phyloP scores from a whole-genome alignment of 768 basidiomycete species.

The Leccinellum luteum region DNA sequence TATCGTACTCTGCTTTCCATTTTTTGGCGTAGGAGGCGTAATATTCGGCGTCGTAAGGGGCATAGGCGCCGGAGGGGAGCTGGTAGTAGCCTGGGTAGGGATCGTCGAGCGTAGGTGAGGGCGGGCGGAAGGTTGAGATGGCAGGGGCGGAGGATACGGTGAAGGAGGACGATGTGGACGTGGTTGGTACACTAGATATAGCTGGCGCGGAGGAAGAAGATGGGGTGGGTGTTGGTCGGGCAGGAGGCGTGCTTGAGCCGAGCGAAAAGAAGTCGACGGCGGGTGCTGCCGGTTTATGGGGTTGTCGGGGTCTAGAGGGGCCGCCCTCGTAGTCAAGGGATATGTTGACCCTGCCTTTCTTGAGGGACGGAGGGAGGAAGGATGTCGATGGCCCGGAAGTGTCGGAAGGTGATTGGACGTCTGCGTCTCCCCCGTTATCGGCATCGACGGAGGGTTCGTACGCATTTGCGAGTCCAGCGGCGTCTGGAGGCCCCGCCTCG shows the following conservation, averaged over 20 bases:
- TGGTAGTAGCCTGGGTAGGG: constrained; percentile 87
- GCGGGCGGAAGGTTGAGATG: constrained; percentile 65
- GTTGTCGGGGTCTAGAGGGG: constrained; percentile 6
- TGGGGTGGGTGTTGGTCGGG: constrained; percentile 3
- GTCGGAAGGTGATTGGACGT: neutral
- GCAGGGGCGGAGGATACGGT: constrained; percentile 64
- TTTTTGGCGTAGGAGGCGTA: constrained; percentile 66
- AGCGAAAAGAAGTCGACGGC: constrained; percentile 69
- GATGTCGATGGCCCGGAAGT: constrained; percentile 34
- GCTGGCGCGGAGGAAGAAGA: constrained; percentile 3
- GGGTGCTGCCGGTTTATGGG: constrained; percentile 29
- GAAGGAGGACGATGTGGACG: constrained; percentile 65
- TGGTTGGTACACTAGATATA: constrained; percentile 48
- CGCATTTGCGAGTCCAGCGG: constrained; percentile 23
- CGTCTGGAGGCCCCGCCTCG: constrained; percentile 5
- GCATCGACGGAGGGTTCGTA: constrained; percentile 17
- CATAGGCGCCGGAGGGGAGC: constrained; percentile 78
- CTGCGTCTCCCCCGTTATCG: constrained; percentile 4
- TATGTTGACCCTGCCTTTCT: constrained; percentile 57
- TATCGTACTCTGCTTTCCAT: constrained; percentile 73
- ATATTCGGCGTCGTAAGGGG: constrained; percentile 66
- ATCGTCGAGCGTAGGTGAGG: constrained; percentile 71
- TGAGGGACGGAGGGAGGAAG: constrained; percentile 59
- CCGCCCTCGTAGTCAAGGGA: constrained; percentile 43
- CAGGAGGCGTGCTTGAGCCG: constrained; percentile 31